Evolutionary conservation across 768 basidiomycete species (phyloP).

Genomic region (Myochromella boudieri): DNA sequence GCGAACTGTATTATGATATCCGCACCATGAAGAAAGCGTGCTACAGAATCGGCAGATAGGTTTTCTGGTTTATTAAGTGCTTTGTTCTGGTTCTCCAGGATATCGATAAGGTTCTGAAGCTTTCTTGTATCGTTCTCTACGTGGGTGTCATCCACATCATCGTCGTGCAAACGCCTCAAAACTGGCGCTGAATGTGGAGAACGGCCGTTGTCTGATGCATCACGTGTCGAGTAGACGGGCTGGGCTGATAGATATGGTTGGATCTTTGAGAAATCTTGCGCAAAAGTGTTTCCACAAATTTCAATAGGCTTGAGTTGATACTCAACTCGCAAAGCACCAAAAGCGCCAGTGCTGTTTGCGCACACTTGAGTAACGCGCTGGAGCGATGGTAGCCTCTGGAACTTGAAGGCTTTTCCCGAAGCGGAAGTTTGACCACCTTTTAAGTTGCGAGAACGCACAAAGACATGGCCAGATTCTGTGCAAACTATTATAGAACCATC

Average conservation of each 20-base stretch:
- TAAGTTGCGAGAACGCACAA: slow-evolving; percentile 66
- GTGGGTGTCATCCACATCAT: slow-evolving; percentile 35
- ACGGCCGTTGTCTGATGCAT: background rate
- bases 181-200: background rate
- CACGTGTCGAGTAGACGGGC: background rate
- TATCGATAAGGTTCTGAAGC: slow-evolving; percentile 31
- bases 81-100: slow-evolving; percentile 28
- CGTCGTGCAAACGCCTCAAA: slow-evolving; percentile 14
- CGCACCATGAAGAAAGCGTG: slow-evolving; percentile 49
- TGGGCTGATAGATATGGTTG: slow-evolving; percentile 56
- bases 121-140: slow-evolving; percentile 36
- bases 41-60: slow-evolving; percentile 12
- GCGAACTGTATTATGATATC: slow-evolving; percentile 56
- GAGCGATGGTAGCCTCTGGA: slow-evolving; percentile 74
- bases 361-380: slow-evolving; percentile 87
- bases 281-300: slow-evolving; percentile 54
- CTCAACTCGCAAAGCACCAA: slow-evolving; percentile 81
- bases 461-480: slow-evolving; percentile 94
- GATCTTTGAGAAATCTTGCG: slow-evolving; percentile 64
- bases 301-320: slow-evolving; percentile 56
- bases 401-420: slow-evolving; percentile 62
- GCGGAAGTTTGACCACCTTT: slow-evolving; percentile 26
- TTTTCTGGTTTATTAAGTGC: slow-evolving; percentile 16
- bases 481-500: slow-evolving; percentile 91
- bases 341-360: slow-evolving; percentile 85